Evolutionary conservation across 2,329 filamentous ascomycete species (phyloP).

Genomic region (Aureobasidium leucospermi): DNA sequence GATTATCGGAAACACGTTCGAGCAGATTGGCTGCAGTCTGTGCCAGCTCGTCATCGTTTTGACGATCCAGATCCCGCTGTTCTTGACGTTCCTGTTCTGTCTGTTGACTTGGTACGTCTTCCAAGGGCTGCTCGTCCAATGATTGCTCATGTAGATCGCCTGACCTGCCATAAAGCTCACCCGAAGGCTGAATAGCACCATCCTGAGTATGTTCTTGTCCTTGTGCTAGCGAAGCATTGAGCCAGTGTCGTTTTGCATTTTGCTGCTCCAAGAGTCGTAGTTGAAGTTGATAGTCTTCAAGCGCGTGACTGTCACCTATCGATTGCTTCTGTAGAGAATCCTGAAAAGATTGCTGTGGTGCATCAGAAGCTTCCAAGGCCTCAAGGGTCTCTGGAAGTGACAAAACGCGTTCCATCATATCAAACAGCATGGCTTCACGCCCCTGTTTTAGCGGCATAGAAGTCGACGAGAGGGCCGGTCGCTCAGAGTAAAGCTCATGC

Average conservation of each 20-base stretch:
- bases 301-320: neutral
- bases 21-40: conserved; percentile 65
- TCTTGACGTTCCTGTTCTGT: conserved; percentile 1
- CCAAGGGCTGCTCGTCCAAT: neutral
- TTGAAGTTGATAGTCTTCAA: neutral
- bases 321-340: neutral
- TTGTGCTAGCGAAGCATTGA: neutral
- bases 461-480: neutral
- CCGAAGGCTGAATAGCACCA: neutral
- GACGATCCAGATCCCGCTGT: conserved; percentile 13
- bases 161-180: neutral
- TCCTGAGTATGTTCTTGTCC: neutral
- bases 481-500: neutral
- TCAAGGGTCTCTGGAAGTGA: neutral
- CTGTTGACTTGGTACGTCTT: neutral
- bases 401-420: conserved; percentile 4
- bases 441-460: neutral
- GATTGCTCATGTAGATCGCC: neutral
- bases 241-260: neutral
- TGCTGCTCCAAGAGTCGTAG: neutral
- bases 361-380: neutral
- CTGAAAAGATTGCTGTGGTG: neutral
- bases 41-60: conserved; percentile 61
- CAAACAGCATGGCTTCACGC: neutral
- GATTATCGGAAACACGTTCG: conserved; percentile 59